Percentiles rank a stretch among this genome's conserved stretches.
Evolutionary conservation across 1,284 basidiomycete species (phyloP).

Genomic region (Irpex rosettiformis): DNA sequence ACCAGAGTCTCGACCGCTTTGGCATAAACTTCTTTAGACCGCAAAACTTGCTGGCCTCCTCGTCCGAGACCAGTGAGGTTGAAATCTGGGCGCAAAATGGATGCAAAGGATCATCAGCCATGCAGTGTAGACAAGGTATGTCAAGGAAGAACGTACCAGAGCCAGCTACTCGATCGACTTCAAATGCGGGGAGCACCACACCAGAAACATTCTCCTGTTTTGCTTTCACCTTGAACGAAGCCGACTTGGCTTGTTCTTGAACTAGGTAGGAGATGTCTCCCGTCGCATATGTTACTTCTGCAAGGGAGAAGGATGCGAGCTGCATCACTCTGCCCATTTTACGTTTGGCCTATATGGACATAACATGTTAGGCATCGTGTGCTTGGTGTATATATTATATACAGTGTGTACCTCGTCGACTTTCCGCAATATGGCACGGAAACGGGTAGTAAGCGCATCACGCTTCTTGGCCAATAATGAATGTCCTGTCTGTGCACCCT

Average conservation of each 20-base stretch:
- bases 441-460: constrained; percentile 91
- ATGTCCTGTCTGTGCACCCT: constrained; percentile 97
- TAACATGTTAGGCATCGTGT: too few species aligned
- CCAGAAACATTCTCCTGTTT: constrained; percentile 99
- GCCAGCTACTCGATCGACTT: constrained; percentile 79
- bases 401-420: constrained; percentile 79
- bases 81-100: constrained; percentile 64
- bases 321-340: constrained; percentile 99
- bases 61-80: constrained; percentile 97
- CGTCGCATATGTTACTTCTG: constrained; percentile 97
- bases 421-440: constrained; percentile 85
- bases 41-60: constrained; percentile 95
- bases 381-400: too few species aligned
- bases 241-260: constrained; percentile 88
- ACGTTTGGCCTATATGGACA: constrained; percentile 93
- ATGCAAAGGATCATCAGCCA: neutral
- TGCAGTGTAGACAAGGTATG: neutral
- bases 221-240: constrained; percentile 90
- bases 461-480: constrained; percentile 97
- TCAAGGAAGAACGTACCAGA: constrained; percentile 56
- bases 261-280: constrained; percentile 97
- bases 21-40: constrained; percentile 92
- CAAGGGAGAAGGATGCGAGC: constrained; percentile 96
- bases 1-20: constrained; percentile 97
- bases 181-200: constrained; percentile 95